phyloP scores from a whole-genome alignment of 805 yeast genomes.

The Myxozyma neglecta region DNA sequence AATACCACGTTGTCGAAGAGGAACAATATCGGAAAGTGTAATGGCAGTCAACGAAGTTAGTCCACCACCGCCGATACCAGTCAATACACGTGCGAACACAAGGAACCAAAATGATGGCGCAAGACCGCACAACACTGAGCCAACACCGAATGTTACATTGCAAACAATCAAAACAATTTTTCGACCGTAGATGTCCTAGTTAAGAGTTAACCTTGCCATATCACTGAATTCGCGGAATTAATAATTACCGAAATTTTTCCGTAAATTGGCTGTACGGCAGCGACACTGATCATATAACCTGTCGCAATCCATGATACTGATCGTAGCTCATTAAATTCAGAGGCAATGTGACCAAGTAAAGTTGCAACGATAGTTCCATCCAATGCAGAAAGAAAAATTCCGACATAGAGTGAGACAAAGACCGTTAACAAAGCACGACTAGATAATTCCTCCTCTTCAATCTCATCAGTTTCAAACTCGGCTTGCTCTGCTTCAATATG shows the following conservation, averaged over 20 bases:
- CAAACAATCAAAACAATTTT: constrained; percentile 46
- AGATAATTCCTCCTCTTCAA: constrained; percentile 22
- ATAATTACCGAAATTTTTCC: constrained; percentile 55
- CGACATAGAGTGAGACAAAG: constrained; percentile 37
- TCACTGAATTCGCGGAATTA: not conserved
- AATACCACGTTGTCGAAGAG: constrained; percentile 67
- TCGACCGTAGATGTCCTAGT: constrained; percentile 52
- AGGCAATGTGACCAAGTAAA: constrained; percentile 56
- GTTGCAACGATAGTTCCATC: constrained; percentile 58
- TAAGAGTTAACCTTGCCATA: not conserved
- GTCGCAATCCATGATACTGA: constrained; percentile 72
- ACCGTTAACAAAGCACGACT: constrained; percentile 16
- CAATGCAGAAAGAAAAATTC: constrained; percentile 51
- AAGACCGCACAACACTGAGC: constrained; percentile 54
- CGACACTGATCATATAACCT: constrained; percentile 63
- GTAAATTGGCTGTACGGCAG: constrained; percentile 75
- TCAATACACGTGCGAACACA: constrained; percentile 55
- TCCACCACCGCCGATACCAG: constrained; percentile 94
- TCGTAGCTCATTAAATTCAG: constrained; percentile 55
- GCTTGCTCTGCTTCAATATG: not conserved
- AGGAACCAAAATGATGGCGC: constrained; percentile 27
- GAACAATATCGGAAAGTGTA: constrained; percentile 71
- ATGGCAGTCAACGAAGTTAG: constrained; percentile 73
- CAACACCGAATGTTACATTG: constrained; percentile 49
- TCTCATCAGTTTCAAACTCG: constrained; percentile 9